Evolutionary conservation across 495 filamentous ascomycete species (phyloP).

Genomic region (Podospora sp.): DNA sequence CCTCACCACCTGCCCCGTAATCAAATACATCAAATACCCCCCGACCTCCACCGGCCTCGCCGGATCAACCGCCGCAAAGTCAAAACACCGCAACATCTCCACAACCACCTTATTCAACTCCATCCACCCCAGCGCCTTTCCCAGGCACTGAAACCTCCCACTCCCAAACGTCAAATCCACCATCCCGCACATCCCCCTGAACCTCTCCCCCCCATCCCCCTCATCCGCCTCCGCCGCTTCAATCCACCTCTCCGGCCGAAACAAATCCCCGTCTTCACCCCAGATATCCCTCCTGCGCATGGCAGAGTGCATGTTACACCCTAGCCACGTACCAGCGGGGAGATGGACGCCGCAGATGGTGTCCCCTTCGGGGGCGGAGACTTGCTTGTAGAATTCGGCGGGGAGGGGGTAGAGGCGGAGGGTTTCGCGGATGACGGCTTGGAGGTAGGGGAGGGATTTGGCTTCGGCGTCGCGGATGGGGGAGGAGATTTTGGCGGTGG

Average conservation of each 20-base stretch:
- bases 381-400: not conserved
- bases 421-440: too few relatives aligned
- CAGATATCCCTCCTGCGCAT: not conserved
- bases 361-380: not conserved
- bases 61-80: not conserved
- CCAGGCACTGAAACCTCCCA: not conserved
- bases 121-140: not conserved
- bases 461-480: too few relatives aligned
- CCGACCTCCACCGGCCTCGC: not conserved
- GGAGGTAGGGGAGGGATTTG: too few relatives aligned
- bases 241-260: not conserved
- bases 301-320: not conserved
- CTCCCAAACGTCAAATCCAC: not conserved
- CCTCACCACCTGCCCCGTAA: not conserved
- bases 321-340: not conserved
- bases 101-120: not conserved
- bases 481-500: too few relatives aligned
- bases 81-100: not conserved
- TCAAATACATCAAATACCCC: not conserved
- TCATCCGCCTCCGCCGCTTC: not conserved
- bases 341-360: not conserved
- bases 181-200: not conserved
- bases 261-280: not conserved
- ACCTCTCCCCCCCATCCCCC: not conserved
- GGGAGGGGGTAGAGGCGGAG: not conserved